Conservation (phyloP, 129 eudicot genomes). For the Mikania micrantha region DNA sequence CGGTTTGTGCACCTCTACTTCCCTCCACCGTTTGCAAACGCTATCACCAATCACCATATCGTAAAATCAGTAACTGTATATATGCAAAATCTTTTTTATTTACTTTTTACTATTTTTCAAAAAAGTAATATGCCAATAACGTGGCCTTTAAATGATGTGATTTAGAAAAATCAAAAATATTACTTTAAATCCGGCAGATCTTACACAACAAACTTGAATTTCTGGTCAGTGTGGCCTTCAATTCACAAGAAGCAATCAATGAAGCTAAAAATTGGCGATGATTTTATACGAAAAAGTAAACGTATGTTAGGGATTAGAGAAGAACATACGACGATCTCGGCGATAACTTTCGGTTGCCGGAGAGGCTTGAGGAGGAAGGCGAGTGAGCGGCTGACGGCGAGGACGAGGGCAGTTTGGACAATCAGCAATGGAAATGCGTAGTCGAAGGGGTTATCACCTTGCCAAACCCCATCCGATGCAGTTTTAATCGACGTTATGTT, state of each 20-base stretch:
- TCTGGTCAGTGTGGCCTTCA: background rate
- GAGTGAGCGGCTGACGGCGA: constrained; percentile 54
- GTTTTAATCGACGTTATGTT: constrained; percentile 47
- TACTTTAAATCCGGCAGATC: too few relatives aligned
- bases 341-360: constrained; percentile 90
- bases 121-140: too few relatives aligned
- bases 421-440: constrained; percentile 68
- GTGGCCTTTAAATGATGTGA: too few relatives aligned
- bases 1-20: too few relatives aligned
- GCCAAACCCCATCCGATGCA: constrained; percentile 67
- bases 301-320: constrained; percentile 18
- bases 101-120: too few relatives aligned
- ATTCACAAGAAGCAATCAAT: background rate
- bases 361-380: constrained; percentile 80
- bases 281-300: too few relatives aligned
- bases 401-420: constrained; percentile 55
- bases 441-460: constrained; percentile 67
- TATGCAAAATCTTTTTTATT: too few relatives aligned
- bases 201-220: background rate
- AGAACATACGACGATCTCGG: constrained; percentile 71
- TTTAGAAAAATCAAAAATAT: too few relatives aligned
- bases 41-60: too few relatives aligned
- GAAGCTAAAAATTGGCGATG: too few relatives aligned
- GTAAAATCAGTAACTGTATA: too few relatives aligned
- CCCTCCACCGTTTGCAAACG: too few relatives aligned